Percentiles rank a stretch among this genome's conserved stretches.
These are phyloP conservation scores for Ustilago trichophora DNA, from an alignment of 1,284 basidiomycete species.

Conservation along the genomic window DNA sequence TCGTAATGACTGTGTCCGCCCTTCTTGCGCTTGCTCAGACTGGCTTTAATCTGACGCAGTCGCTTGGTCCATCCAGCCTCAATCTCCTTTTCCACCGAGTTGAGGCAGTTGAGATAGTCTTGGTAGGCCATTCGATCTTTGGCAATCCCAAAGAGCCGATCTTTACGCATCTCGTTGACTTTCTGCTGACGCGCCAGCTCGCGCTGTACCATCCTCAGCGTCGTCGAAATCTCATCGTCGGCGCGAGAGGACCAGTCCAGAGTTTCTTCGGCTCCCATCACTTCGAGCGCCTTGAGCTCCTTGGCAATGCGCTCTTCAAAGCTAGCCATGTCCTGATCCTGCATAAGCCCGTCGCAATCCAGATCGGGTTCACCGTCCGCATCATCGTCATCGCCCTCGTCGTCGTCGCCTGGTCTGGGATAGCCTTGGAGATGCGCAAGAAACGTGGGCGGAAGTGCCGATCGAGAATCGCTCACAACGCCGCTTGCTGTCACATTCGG, in stretches of 20 bases:
- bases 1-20: constrained; percentile 39
- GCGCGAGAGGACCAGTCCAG: constrained; percentile 51
- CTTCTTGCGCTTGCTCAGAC: constrained; percentile 62
- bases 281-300: constrained; percentile 70
- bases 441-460: constrained; percentile 12
- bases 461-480: not conserved
- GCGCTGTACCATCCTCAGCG: constrained; percentile 86
- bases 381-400: constrained; percentile 39
- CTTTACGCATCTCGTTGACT: constrained; percentile 83
- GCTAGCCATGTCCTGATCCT: constrained; percentile 69
- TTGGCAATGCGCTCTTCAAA: constrained; percentile 71
- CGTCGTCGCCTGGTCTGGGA: constrained; percentile 20
- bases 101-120: constrained; percentile 59
- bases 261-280: constrained; percentile 69
- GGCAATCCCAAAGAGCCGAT: constrained; percentile 79
- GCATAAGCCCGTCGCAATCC: constrained; percentile 25
- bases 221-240: constrained; percentile 91
- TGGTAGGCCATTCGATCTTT: constrained; percentile 86
- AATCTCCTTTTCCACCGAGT: constrained; percentile 63
- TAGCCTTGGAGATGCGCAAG: constrained; percentile 25
- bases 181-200: constrained; percentile 79
- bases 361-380: constrained; percentile 41
- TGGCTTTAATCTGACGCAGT: constrained; percentile 60
- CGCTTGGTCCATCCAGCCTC: constrained; percentile 63
- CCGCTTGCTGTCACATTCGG: constrained; percentile 1